Evolutionary conservation across 257 asterid genomes (phyloP).

Genomic region (Jacaranda copaia): DNA sequence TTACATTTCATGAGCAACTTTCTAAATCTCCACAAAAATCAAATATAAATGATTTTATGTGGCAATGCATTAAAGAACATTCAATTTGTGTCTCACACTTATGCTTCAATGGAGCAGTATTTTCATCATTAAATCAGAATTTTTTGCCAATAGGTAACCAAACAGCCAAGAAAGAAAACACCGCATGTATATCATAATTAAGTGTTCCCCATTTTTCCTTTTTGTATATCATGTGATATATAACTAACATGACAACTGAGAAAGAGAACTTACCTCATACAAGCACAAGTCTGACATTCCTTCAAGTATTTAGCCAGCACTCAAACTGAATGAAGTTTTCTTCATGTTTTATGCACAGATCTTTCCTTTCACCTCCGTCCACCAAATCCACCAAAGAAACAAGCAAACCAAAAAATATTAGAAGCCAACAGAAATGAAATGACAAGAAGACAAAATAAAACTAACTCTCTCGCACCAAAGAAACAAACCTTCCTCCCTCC

Average conservation of each 20-base stretch:
- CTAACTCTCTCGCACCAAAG: constrained; percentile 12
- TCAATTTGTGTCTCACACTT: not conserved
- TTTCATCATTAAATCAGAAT: not conserved
- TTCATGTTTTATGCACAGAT: constrained; percentile 47
- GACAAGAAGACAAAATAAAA: not conserved
- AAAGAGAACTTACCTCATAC: constrained; percentile 54
- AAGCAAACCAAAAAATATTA: constrained; percentile 37
- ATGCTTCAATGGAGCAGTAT: not conserved
- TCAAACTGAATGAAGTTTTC: constrained; percentile 44
- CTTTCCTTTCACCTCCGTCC: constrained; percentile 49
- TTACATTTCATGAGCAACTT: not conserved
- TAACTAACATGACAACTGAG: not conserved
- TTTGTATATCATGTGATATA: not conserved
- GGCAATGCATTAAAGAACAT: not conserved
- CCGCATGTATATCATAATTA: not conserved
- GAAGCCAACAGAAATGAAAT: constrained; percentile 15
- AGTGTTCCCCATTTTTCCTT: not conserved
- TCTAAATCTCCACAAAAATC: not conserved
- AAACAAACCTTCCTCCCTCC: constrained; percentile 6
- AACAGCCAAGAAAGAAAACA: not conserved
- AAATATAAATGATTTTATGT: not conserved
- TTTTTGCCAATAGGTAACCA: not conserved
- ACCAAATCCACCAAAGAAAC: constrained; percentile 37
- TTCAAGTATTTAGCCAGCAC: constrained; percentile 59
- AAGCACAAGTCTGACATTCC: constrained; percentile 73